These are phyloP conservation scores for Cutaneotrichosporon cutaneum DNA, from an alignment of 1,284 basidiomycete species.

Conservation along the genomic window DNA sequence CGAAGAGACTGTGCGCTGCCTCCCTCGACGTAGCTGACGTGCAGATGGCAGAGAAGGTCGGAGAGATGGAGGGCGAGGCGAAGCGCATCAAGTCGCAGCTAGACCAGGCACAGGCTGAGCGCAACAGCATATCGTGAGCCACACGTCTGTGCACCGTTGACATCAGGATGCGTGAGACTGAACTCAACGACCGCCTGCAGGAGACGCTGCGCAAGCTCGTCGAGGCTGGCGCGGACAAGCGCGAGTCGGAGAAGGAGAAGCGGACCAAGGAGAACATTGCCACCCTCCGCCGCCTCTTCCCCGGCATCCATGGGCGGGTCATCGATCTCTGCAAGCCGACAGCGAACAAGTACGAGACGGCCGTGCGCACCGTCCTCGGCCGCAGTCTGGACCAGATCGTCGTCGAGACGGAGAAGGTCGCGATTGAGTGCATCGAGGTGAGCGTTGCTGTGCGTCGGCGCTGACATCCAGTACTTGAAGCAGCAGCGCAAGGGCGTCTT, in stretches of 20 bases:
- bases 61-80: conserved; percentile 54
- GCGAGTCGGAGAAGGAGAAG: conserved; percentile 79
- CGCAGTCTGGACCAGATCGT: conserved; percentile 94
- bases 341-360: conserved; percentile 85
- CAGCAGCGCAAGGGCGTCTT: conserved; percentile 92
- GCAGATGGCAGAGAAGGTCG: conserved; percentile 58
- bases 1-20: conserved; percentile 56
- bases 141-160: conserved; percentile 3
- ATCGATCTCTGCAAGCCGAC: conserved; percentile 92
- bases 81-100: conserved; percentile 42
- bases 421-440: conserved; percentile 88
- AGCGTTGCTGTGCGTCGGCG: background rate
- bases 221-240: conserved; percentile 80
- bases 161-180: conserved; percentile 76
- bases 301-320: conserved; percentile 85
- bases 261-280: conserved; percentile 81
- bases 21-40: background rate
- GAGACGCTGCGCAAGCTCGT: conserved; percentile 79
- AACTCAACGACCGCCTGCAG: conserved; percentile 86
- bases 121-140: conserved; percentile 40
- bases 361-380: conserved; percentile 92
- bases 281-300: conserved; percentile 81
- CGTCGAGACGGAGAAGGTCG: conserved; percentile 93
- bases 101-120: conserved; percentile 43
- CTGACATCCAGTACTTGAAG: conserved; percentile 69